Evolutionary conservation across 2,329 filamentous ascomycete genomes (phyloP).

Genomic region (Cladosporium sp.): DNA sequence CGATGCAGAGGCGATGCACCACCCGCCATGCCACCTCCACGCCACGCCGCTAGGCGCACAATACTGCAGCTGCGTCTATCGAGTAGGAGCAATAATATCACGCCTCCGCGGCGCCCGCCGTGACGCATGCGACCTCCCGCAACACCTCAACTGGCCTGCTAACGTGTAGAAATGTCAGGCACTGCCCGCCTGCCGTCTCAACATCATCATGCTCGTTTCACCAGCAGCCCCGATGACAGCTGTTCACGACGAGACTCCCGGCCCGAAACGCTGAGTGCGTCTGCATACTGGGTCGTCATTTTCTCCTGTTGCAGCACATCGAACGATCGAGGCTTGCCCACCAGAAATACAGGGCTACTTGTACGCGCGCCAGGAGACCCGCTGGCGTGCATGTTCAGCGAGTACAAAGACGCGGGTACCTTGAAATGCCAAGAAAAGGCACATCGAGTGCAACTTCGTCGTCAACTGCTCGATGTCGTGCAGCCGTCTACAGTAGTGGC

Average conservation of each 20-base stretch:
- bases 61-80: background rate
- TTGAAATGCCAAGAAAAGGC: conserved; percentile 2
- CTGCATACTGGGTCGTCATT: background rate
- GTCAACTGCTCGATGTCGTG: background rate
- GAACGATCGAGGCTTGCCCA: conserved; percentile 8
- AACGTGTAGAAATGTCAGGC: background rate
- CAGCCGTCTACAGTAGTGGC: background rate
- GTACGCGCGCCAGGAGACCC: conserved; percentile 9
- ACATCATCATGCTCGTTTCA: background rate
- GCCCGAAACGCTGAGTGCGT: background rate
- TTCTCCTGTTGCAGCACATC: background rate
- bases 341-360: background rate
- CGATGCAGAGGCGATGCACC: conserved; percentile 1
- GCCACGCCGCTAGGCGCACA: background rate
- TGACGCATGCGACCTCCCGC: conserved; percentile 1
- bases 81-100: background rate
- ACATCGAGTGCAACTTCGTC: background rate
- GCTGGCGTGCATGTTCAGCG: conserved; percentile 1
- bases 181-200: background rate
- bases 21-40: background rate
- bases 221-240: background rate
- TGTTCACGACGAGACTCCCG: background rate
- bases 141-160: background rate
- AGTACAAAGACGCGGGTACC: background rate
- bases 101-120: background rate